Evolutionary conservation across 257 asterid genomes (phyloP), one percentile per base, ranked within the genome.

Genomic region (Ilex aquifolium): DNA sequence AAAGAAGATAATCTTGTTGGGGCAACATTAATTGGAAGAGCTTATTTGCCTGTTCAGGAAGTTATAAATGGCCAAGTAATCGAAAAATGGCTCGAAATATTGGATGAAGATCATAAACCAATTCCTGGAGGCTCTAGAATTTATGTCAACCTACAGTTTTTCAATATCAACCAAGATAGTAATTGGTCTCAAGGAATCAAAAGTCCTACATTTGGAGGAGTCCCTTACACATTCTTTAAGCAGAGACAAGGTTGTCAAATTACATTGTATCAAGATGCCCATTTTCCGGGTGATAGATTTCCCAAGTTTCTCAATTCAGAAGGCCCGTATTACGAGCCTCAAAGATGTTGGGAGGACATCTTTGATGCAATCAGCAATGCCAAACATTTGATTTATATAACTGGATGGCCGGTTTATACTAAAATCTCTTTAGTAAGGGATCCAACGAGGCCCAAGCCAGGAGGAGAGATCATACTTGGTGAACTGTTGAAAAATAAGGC

Each of bases 321-420:
- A 5, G 82, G 78, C n/a, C n/a, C n/a, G 59, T 62, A 56, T 42
- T 76, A 69, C 13, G 72, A 78, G 44, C n/a, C n/a, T n/a, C 85
- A 69, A 3, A 78, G 91, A 62, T 92, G 97, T 39, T 88, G 96
- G 97, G 97, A 85, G 51, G 98, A 92, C 39, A 74, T 92, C 0
- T 88, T 85, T 27, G 81, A 85, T 44, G 93, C 95, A 0, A 86
- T 92, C 27, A 62, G 0, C 16, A 64, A 69, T 21, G 98, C 98
- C 9, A 65, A 69, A 12, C 90, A 83, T 72, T 72, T 92, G 68
- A 82, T 92, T 31, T 92, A 92, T 75, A 79, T 92, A 8, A 70
- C 95, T 0, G 98, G 98, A 0, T 92, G 98, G 98, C 83, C 97
- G 0, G 80, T 92, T 13, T 76, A 82, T 73, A 74, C 91, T 2